Conservation (phyloP, 352 stramenopile genomes). For the Globisporangium camurandrum region DNA sequence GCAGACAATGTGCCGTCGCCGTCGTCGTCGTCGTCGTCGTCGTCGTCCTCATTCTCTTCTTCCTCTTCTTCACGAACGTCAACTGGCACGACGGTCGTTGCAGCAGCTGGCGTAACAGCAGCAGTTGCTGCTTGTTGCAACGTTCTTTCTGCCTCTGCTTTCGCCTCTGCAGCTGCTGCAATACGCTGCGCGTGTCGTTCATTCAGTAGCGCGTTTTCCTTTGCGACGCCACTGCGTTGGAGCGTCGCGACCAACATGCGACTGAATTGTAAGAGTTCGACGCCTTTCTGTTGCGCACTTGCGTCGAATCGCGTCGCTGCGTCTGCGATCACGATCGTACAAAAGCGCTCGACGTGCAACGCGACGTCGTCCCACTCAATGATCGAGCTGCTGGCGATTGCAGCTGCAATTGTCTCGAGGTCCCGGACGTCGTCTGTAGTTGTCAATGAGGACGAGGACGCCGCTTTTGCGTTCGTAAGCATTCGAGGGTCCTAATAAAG, state of each 20-base stretch:
- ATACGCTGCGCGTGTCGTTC: no score
- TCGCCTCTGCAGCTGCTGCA: no score
- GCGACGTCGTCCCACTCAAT: constrained; percentile 64
- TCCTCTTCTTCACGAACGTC: no score
- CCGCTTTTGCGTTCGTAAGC: constrained; percentile 24
- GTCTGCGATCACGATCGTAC: constrained; percentile 59
- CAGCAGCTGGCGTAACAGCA: no score
- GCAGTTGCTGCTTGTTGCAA: no score
- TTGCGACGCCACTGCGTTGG: no score
- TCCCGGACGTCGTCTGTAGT: constrained; percentile 24
- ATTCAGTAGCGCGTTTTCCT: constrained; percentile 44
- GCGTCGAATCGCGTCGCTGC: constrained; percentile 42
- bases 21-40: no score
- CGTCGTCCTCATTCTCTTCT: no score
- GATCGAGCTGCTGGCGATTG: constrained; percentile 30
- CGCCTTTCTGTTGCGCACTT: constrained; percentile 61
- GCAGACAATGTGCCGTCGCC: constrained; percentile 1
- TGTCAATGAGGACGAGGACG: background rate
- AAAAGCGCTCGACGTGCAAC: constrained; percentile 66
- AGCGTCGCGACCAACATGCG: constrained; percentile 66
- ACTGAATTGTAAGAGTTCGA: constrained; percentile 71
- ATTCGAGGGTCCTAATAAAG: constrained; percentile 46
- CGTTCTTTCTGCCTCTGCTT: no score
- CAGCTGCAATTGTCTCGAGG: constrained; percentile 37
- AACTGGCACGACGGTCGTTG: no score